Evolutionary conservation across 208 protist species (phyloP).

Genomic region (Wallacemonas sp.): DNA sequence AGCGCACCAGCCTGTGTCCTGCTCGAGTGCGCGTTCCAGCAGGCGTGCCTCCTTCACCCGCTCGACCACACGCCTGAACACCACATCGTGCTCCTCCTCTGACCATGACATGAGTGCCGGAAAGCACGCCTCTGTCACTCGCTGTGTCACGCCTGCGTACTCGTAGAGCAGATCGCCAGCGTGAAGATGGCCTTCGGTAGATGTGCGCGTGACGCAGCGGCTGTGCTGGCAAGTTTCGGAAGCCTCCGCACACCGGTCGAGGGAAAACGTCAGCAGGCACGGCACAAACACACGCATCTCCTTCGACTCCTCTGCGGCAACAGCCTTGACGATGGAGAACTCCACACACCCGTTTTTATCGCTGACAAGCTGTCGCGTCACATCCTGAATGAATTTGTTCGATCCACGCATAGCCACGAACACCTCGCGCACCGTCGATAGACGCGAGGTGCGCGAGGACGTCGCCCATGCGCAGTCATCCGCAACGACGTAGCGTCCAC

Average conservation of each 20-base stretch:
- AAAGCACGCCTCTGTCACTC: conserved; percentile 77
- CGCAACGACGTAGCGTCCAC: conserved; percentile 69
- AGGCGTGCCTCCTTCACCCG: conserved; percentile 47
- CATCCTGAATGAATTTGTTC: conserved; percentile 65
- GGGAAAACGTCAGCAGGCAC: conserved; percentile 31
- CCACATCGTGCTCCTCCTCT: conserved; percentile 48
- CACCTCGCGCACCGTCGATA: conserved; percentile 58
- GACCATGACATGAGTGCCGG: conserved; percentile 73
- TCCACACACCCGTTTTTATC: conserved; percentile 5
- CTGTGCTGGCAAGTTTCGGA: too few relatives aligned
- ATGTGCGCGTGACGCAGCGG: neutral
- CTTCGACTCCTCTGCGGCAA: conserved; percentile 45
- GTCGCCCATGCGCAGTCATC: conserved; percentile 82
- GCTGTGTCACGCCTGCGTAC: conserved; percentile 67
- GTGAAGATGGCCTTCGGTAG: neutral
- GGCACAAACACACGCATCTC: conserved; percentile 75
- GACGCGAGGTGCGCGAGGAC: conserved; percentile 46
- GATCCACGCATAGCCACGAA: conserved; percentile 84
- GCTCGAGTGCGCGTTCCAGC: conserved; percentile 34
- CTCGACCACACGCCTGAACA: conserved; percentile 39
- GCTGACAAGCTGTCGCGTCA: conserved; percentile 46
- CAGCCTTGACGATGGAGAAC: conserved; percentile 57
- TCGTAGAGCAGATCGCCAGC: conserved; percentile 8
- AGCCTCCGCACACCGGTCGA: neutral
- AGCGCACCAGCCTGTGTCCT: conserved; percentile 28